These are phyloP conservation scores for Aspergillus quadrilineatus DNA, from an alignment of 2,329 filamentous ascomycete genomes.

Conservation along the genomic window DNA sequence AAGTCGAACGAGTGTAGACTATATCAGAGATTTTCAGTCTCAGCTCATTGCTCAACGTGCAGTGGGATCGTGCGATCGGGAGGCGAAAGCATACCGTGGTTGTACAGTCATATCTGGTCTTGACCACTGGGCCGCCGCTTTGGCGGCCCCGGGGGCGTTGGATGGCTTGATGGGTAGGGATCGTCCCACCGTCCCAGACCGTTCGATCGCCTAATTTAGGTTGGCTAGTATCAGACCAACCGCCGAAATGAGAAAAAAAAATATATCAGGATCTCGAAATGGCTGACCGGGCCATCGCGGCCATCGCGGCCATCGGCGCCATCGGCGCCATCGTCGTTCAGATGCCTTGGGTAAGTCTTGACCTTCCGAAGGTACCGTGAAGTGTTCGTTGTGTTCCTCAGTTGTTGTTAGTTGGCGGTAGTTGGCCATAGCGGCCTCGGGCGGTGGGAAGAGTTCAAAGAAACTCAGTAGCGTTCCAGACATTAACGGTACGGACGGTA, in stretches of 20 bases:
- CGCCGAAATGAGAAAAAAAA: constrained; percentile 1
- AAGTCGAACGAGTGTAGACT: constrained; percentile 1
- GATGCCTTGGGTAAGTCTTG: background rate
- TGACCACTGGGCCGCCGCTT: constrained; percentile 11
- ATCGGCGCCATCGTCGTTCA: background rate
- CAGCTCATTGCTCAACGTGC: background rate
- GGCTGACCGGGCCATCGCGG: background rate
- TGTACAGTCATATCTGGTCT: constrained; percentile 7
- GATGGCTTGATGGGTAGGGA: constrained; percentile 20
- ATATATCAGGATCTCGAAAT: constrained; percentile 4
- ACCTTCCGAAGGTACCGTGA: background rate
- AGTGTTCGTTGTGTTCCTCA: background rate
- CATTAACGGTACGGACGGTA: background rate
- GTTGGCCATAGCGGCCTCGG: background rate
- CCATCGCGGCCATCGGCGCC: no score
- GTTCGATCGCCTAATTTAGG: constrained; percentile 29
- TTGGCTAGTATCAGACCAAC: constrained; percentile 11
- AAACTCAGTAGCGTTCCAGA: background rate
- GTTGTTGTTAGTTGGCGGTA: no score
- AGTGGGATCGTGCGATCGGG: constrained; percentile 18
- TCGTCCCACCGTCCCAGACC: constrained; percentile 27
- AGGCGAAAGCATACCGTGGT: constrained; percentile 17
- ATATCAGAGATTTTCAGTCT: constrained; percentile 11
- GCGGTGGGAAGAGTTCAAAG: background rate
- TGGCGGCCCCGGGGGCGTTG: constrained; percentile 15